Evolutionary conservation across 2,329 filamentous ascomycete species (phyloP), one percentile per base, ranked within the genome.

Genomic region (Berkeleyomyces basicola): DNA sequence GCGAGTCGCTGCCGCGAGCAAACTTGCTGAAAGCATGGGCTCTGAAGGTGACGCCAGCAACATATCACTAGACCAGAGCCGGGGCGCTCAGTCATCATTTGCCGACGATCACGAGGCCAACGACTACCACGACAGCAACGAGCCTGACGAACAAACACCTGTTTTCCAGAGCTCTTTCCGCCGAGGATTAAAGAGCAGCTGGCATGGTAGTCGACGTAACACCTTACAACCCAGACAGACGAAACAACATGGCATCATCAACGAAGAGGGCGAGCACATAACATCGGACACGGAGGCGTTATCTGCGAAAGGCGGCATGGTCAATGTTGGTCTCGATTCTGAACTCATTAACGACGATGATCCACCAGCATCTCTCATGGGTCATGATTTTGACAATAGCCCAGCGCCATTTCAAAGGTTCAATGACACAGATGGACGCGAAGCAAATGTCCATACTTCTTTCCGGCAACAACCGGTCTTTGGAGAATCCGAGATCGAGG

Each of bases 11-110:
- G 89, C 90, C 11, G 85, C 86, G 11, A 90, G 87, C 72, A 84
- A 88, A 68, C 75, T 96, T 59, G 88, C 87, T 44, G 90, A 95
- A 67, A 96, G 90, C 66, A 86, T 87, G 1, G 91, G 95, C 68
- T 83, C 87, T 2, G 90, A 93, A 59, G 84, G 87, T 49, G 85
- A 86, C 61, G 80, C 75, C n/a, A 82, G 82, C 70, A 76, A 79
- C 68, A 76, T 74, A 55, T 81, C 78, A 1, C 67, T 84, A 39
- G 77, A 78, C n/a, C 75, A 77, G 31, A 80, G 79, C 36, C 63
- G 61, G 7, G 59, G 59, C 4, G 63, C 74, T 64, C 70, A 70
- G 14, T 72, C 68, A 0, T 75, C 74, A 2, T 63, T 74, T 47
- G 71, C 71, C 5, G 72, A 72, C 33, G 62, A 63, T 31, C 61